phyloP scores from a whole-genome alignment of 2,329 filamentous ascomycete genomes.

The Arthrobotrys entomopaga region DNA sequence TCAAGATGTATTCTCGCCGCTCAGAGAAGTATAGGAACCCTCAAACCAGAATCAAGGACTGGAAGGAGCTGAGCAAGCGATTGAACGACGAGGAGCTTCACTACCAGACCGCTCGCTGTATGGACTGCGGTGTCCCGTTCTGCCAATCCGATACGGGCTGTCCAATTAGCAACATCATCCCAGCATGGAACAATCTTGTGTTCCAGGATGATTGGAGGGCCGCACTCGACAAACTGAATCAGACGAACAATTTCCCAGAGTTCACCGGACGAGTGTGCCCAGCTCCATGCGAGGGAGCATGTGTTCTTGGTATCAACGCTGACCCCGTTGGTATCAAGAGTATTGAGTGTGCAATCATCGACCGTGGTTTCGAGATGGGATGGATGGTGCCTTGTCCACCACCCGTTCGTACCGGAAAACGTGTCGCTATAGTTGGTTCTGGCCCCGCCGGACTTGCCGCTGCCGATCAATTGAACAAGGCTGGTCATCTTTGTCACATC shows the following conservation, averaged over 20 bases:
- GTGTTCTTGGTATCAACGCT: slow-evolving; percentile 94
- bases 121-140: slow-evolving; percentile 99
- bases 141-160: slow-evolving; percentile 96
- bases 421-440: slow-evolving; percentile 86
- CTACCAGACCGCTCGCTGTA: slow-evolving; percentile 95
- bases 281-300: slow-evolving; percentile 94
- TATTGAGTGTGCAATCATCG: slow-evolving; percentile 97
- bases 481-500: slow-evolving; percentile 86
- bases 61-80: slow-evolving; percentile 87
- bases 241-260: slow-evolving; percentile 99
- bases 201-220: slow-evolving; percentile 84
- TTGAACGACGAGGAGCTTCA: slow-evolving; percentile 94
- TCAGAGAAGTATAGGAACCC: slow-evolving; percentile 91
- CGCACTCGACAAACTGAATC: slow-evolving; percentile 86
- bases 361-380: slow-evolving; percentile 95
- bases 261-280: slow-evolving; percentile 97
- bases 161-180: slow-evolving; percentile 96
- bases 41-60: slow-evolving; percentile 87
- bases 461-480: slow-evolving; percentile 93
- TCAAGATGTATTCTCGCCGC: slow-evolving; percentile 95
- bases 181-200: slow-evolving; percentile 65
- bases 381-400: slow-evolving; percentile 93
- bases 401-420: slow-evolving; percentile 84
- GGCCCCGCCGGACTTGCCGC: slow-evolving; percentile 89
- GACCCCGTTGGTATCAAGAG: slow-evolving; percentile 98